Conservation (phyloP, 345 rosid species). For the Boechera retrofracta region DNA sequence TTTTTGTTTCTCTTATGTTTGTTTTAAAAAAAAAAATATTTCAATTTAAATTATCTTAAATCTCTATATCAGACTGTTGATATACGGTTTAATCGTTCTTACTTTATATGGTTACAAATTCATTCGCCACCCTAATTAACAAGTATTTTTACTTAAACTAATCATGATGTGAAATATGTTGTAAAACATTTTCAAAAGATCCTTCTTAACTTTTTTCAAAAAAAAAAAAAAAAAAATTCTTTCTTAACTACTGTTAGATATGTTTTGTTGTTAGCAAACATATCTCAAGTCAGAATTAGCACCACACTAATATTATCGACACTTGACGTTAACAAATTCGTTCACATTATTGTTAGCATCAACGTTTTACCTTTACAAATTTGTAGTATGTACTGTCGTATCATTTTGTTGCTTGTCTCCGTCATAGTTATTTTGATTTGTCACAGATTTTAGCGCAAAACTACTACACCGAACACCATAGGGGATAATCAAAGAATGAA, state of each 20-base stretch:
- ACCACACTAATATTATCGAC: not conserved
- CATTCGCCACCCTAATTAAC: not conserved
- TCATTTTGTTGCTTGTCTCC: not conserved
- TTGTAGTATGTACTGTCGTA: not conserved
- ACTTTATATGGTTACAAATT: slow-evolving; percentile 23
- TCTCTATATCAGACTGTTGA: slow-evolving; percentile 33
- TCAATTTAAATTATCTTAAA: slow-evolving; percentile 14
- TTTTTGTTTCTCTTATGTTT: slow-evolving; percentile 16
- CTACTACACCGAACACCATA: not conserved
- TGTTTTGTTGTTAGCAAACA: slow-evolving; percentile 4
- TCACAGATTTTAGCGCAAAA: not conserved
- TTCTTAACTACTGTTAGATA: not conserved
- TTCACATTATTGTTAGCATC: not conserved
- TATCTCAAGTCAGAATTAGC: not conserved
- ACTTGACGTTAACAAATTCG: not conserved
- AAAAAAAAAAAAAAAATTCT: not conserved
- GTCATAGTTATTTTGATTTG: not conserved
- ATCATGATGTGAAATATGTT: not conserved
- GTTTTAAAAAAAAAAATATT: not conserved
- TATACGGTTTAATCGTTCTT: slow-evolving; percentile 26
- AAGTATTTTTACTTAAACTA: not conserved
- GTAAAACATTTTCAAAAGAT: not conserved
- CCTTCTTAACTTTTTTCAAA: not conserved
- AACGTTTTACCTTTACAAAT: not conserved
- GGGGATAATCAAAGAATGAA: not conserved